These are phyloP conservation scores for Wickerhamomyces sp. DNA, from an alignment of 1,139 yeast species.

Conservation along the genomic window DNA sequence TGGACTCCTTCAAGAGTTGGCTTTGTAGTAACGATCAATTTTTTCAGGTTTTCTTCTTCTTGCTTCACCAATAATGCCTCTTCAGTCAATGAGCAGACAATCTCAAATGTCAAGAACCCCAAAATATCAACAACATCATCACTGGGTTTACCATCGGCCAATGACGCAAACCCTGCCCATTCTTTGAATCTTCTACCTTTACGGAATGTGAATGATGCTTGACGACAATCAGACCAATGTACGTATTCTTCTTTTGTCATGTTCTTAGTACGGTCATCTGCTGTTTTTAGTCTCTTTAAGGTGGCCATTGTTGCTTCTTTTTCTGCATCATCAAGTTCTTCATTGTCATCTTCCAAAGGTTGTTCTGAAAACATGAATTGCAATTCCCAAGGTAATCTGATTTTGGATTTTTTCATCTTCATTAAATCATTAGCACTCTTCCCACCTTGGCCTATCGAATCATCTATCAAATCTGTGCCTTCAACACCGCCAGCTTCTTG, in stretches of 20 bases:
- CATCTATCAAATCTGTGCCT: constrained; percentile 28
- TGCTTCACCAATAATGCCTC: constrained; percentile 80
- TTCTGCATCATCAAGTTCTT: constrained; percentile 70
- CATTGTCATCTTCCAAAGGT: constrained; percentile 77
- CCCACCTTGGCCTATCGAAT: constrained; percentile 33
- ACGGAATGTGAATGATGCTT: constrained; percentile 92
- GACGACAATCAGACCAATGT: constrained; percentile 98
- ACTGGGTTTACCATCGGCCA: constrained; percentile 88
- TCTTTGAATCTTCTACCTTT: constrained; percentile 90
- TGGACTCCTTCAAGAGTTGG: constrained; percentile 19
- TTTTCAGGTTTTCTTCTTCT: constrained; percentile 45
- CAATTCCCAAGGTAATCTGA: constrained; percentile 92
- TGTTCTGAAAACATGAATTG: constrained; percentile 92
- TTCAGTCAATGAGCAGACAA: constrained; percentile 91
- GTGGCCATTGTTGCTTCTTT: constrained; percentile 89
- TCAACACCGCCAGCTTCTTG: constrained; percentile 62
- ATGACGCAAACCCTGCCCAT: constrained; percentile 85
- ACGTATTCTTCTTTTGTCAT: constrained; percentile 98
- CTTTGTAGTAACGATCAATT: constrained; percentile 21
- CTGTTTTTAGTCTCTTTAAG: constrained; percentile 79
- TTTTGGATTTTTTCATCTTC: constrained; percentile 70
- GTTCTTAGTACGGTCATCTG: constrained; percentile 86
- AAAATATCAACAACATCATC: constrained; percentile 95
- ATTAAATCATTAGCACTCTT: constrained; percentile 46
- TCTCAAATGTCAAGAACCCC: constrained; percentile 93